Evolutionary conservation across 106 monocot species (phyloP).

Genomic region (Platanthera guangdongensis): DNA sequence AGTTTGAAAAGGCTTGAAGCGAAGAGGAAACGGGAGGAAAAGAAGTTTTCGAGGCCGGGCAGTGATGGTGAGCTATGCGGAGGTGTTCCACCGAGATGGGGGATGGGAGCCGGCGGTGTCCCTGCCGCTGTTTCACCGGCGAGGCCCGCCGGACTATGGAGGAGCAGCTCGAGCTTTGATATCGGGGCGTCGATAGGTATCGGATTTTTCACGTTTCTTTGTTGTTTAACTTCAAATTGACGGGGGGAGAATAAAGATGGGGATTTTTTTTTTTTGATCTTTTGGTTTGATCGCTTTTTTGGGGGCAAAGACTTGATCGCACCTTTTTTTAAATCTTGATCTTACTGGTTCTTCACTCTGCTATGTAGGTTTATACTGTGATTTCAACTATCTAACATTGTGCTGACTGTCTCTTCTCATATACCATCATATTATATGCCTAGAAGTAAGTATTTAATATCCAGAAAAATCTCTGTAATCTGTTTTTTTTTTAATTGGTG

Average conservation of each 20-base stretch:
- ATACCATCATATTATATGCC: too few species aligned
- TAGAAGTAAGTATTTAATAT: too few species aligned
- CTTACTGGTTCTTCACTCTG: too few species aligned
- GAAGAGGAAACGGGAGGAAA: conserved; percentile 40
- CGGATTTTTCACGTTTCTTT: background rate
- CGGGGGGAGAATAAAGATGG: background rate
- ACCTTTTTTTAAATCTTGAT: too few species aligned
- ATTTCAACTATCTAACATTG: too few species aligned
- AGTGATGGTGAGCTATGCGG: background rate
- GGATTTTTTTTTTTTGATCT: background rate
- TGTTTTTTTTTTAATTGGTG: too few species aligned
- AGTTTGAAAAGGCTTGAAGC: conserved; percentile 36
- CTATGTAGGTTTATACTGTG: too few species aligned
- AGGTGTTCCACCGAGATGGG: background rate
- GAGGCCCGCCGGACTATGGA: background rate
- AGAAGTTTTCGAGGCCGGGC: conserved; percentile 5
- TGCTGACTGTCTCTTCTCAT: too few species aligned
- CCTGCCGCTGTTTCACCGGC: background rate
- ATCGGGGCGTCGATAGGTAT: conserved; percentile 14
- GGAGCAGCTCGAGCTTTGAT: conserved; percentile 34
- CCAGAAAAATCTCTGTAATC: too few species aligned
- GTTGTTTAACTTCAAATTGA: background rate
- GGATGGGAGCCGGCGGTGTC: background rate
- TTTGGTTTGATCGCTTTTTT: too few species aligned
- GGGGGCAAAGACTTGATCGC: too few species aligned